Base-by-base conservation (phyloP, 345 rosid species). In the Populus simonii region DNA sequence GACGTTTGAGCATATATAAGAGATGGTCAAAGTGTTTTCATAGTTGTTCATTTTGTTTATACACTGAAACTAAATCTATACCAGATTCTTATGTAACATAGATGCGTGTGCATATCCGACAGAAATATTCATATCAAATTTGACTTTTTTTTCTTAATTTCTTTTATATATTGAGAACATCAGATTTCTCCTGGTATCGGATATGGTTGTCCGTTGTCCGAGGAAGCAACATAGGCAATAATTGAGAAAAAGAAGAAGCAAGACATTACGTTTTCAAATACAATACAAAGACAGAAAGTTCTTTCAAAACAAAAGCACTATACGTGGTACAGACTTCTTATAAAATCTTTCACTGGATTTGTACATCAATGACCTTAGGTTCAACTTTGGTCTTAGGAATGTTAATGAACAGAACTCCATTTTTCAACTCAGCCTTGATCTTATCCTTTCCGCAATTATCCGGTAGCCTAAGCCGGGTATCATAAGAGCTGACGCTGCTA, bases 361-460 rank as follows among this genome's bases (percentile, higher is more conserved):
- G 62, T 15, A 68, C 78, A 74, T 74, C 74, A 35, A 70, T 45
- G 15, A 80, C 74, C 31, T 80, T 80, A 25, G 67, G 72, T 33
- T 80, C 75, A 18, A 62, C 55, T 33, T 61, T 68, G 22, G 85
- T 77, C 80, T 92, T 92, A 0, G 98, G 96, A 80, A 92, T 80
- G 31, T 85, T 74, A 55, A 94, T 79, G 65, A 78, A 89, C 4
- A 94, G 87, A 20, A 92, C 97, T 29, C 98, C 97, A 43, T 86
- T 84, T 70, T 75, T 80, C 15, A 80, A 18, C 71, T 74, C 78
- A 6, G 82, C 82, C 49, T 36, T 74, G 3, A 74, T 13, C 31
- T 69, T 43, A 17, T 69, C 71, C 55, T 80, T 80, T 11, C 70
- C 78, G 49, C 82, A 74, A 15, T 68, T 59, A 43, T 68, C 69